Evolutionary conservation across 352 stramenopile species (phyloP).

Genomic region (Pythium rhizo-oryzae): DNA sequence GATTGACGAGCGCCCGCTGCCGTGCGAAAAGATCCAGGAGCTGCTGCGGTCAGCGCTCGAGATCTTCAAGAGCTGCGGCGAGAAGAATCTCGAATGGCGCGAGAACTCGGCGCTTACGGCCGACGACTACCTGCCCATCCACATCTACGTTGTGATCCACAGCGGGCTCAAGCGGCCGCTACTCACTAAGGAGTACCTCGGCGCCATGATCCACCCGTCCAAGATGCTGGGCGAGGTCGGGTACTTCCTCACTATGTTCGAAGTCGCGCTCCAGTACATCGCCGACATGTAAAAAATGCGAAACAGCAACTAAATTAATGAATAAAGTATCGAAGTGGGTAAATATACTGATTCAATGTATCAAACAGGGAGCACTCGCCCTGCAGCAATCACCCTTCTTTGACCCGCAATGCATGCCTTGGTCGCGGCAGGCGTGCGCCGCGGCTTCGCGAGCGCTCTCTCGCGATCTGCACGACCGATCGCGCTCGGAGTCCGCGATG

Average conservation of each 20-base stretch:
- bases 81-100: conserved; percentile 79
- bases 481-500: too few species aligned
- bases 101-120: conserved; percentile 76
- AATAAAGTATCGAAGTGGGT: background rate
- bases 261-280: conserved; percentile 88
- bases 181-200: conserved; percentile 72
- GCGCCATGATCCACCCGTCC: conserved; percentile 83
- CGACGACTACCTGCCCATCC: conserved; percentile 86
- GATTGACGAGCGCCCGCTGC: conserved; percentile 78
- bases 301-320: background rate
- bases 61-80: conserved; percentile 80
- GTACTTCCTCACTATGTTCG: conserved; percentile 90
- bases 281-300: conserved; percentile 61
- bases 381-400: too few species aligned
- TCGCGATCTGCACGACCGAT: too few species aligned
- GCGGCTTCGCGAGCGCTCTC: background rate
- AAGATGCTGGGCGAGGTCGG: conserved; percentile 83
- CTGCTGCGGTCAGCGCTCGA: conserved; percentile 72
- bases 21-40: conserved; percentile 82
- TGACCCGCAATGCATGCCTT: too few species aligned
- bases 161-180: conserved; percentile 74
- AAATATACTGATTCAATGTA: conserved; percentile 5
- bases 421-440: too few species aligned
- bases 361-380: too few species aligned
- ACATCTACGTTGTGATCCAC: conserved; percentile 87